Evolutionary conservation across 768 basidiomycete species (phyloP).

Genomic region (Suillus lakei): DNA sequence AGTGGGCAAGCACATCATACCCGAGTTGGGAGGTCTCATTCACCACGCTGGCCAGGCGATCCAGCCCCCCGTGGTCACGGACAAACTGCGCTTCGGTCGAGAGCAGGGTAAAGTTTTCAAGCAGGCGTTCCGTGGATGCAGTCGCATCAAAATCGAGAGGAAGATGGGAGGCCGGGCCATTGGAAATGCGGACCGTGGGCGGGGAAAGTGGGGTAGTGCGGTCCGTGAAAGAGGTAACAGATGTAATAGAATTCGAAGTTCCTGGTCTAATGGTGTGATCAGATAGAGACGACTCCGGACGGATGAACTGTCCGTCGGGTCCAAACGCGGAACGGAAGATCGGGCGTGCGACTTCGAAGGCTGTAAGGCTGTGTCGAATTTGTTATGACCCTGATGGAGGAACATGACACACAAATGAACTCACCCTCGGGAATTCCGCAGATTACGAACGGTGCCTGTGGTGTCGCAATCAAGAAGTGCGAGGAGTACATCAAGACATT

Average conservation of each 20-base stretch:
- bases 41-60: constrained; percentile 50
- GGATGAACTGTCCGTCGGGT: constrained; percentile 48
- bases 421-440: constrained; percentile 76
- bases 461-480: constrained; percentile 71
- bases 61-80: constrained; percentile 42
- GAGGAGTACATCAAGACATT: constrained; percentile 63
- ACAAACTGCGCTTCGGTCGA: constrained; percentile 47
- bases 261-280: constrained; percentile 56
- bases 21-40: constrained; percentile 53
- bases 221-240: constrained; percentile 53
- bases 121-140: constrained; percentile 48
- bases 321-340: constrained; percentile 70
- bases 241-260: constrained; percentile 46
- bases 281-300: constrained; percentile 58
- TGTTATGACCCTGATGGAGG: background rate
- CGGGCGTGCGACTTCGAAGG: constrained; percentile 68
- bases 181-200: constrained; percentile 24
- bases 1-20: constrained; percentile 50
- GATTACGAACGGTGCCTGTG: constrained; percentile 55
- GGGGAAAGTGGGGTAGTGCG: constrained; percentile 24
- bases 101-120: constrained; percentile 58
- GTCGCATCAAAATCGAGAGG: constrained; percentile 50
- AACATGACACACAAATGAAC: constrained; percentile 29
- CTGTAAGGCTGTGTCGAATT: constrained; percentile 54
- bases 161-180: constrained; percentile 42